Percentiles rank a stretch among this genome's conserved stretches.
Conservation (phyloP, 768 basidiomycete species). For the Serendipita indica region DNA sequence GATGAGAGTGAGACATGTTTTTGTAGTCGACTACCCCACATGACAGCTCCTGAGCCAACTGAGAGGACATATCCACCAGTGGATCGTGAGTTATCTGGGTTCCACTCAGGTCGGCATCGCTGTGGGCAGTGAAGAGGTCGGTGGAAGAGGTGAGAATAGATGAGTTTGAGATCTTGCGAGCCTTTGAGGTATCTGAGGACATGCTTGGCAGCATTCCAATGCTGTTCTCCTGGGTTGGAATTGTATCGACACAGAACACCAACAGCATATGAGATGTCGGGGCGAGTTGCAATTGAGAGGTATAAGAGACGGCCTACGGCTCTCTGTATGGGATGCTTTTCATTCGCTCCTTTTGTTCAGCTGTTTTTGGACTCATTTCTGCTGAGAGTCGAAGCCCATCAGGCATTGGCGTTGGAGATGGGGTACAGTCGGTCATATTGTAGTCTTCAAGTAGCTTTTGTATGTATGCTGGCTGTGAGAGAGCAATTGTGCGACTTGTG, state of each 20-base stretch:
- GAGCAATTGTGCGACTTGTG: background rate
- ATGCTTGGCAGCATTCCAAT: constrained; percentile 11
- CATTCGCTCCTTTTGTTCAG: background rate
- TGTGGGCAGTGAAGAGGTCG: too few relatives aligned
- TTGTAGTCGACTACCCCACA: constrained; percentile 29
- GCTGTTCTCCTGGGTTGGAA: constrained; percentile 13
- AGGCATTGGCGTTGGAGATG: too few relatives aligned
- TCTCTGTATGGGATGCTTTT: background rate
- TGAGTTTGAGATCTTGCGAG: background rate
- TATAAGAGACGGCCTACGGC: background rate
- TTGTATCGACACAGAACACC: constrained; percentile 21
- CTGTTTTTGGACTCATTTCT: background rate
- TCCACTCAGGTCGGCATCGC: constrained; percentile 23
- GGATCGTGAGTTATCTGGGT: constrained; percentile 20
- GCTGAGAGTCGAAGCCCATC: background rate
- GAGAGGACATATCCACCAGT: constrained; percentile 26
- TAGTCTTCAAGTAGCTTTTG: background rate
- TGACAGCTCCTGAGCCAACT: constrained; percentile 24
- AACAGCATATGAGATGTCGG: constrained; percentile 21
- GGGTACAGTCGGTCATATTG: too few relatives aligned
- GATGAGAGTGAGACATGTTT: constrained; percentile 24
- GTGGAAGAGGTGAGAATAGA: constrained; percentile 12
- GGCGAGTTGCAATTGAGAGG: constrained; percentile 13
- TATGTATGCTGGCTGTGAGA: constrained; percentile 7
- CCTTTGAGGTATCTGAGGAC: constrained; percentile 9